Percentiles rank a stretch among this genome's conserved stretches.
Conservation (phyloP, 805 yeast genomes). For the Candida mattraensis region DNA sequence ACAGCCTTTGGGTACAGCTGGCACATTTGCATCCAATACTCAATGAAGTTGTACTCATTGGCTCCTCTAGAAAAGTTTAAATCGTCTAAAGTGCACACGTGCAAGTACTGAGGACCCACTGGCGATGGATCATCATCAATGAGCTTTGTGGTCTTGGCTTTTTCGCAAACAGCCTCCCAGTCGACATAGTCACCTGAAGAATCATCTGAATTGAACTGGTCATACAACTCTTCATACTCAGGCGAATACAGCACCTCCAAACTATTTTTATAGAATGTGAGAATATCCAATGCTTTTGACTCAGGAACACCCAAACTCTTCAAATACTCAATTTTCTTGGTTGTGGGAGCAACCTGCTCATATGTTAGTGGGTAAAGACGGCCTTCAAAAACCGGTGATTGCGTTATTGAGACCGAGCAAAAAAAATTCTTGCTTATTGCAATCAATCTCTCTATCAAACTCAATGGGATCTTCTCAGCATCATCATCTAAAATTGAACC, state of each 20-base stretch:
- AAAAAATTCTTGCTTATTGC: slow-evolving; percentile 44
- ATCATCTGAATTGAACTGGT: slow-evolving; percentile 33
- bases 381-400: slow-evolving; percentile 35
- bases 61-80: slow-evolving; percentile 39
- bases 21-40: slow-evolving; percentile 42
- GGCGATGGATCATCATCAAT: slow-evolving; percentile 28
- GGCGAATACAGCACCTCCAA: slow-evolving; percentile 21
- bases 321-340: slow-evolving; percentile 35
- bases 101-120: slow-evolving; percentile 39
- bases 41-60: slow-evolving; percentile 38
- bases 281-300: slow-evolving; percentile 31
- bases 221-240: slow-evolving; percentile 25
- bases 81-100: slow-evolving; percentile 40
- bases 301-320: slow-evolving; percentile 31
- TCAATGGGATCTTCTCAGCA: slow-evolving; percentile 33
- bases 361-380: slow-evolving; percentile 37
- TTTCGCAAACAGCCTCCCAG: slow-evolving; percentile 21
- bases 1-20: slow-evolving; percentile 43
- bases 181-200: slow-evolving; percentile 16
- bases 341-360: slow-evolving; percentile 43
- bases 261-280: slow-evolving; percentile 24
- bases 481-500: slow-evolving; percentile 19
- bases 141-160: slow-evolving; percentile 22
- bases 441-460: slow-evolving; percentile 46
- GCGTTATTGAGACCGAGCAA: slow-evolving; percentile 37